A percentile compares a stretch with the other conserved stretches of the same genome.
phyloP scores from a whole-genome alignment of 2,329 filamentous ascomycete genomes.

The Neoscytalidium dimidiatum region DNA sequence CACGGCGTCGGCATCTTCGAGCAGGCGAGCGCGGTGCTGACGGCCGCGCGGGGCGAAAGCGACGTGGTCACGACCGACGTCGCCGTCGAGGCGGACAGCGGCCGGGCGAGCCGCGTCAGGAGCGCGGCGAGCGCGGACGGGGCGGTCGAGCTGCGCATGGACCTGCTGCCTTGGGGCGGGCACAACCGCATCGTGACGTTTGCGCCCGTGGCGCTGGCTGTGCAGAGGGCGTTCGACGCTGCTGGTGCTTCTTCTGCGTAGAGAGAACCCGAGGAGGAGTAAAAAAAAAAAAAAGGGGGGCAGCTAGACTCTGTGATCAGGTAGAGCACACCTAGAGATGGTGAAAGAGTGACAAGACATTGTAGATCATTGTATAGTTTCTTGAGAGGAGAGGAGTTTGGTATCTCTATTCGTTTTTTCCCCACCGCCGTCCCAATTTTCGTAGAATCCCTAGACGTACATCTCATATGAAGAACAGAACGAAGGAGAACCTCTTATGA shows the following conservation, averaged over 20 bases:
- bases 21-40: slow-evolving; percentile 26
- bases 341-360: not conserved
- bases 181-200: slow-evolving; percentile 72
- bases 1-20: slow-evolving; percentile 53
- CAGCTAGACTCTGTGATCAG: not conserved
- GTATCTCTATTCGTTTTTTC: slow-evolving; percentile 6
- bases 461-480: slow-evolving; percentile 3
- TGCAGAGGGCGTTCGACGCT: slow-evolving; percentile 64
- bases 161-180: slow-evolving; percentile 49
- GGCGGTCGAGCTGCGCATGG: slow-evolving; percentile 36
- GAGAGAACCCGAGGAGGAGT: not conserved
- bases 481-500: too few relatives aligned
- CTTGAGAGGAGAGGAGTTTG: slow-evolving; percentile 15
- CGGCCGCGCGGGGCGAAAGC: slow-evolving; percentile 27
- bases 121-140: not conserved
- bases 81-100: not conserved
- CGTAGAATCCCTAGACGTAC: slow-evolving; percentile 4
- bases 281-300: not conserved
- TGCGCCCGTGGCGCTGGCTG: slow-evolving; percentile 63
- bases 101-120: slow-evolving; percentile 31
- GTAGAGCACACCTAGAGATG: not conserved
- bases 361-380: not conserved
- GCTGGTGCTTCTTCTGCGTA: not conserved
- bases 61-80: slow-evolving; percentile 19
- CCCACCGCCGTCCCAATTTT: not conserved